Evolutionary conservation across 164 flowering plant species (phyloP).

Genomic region (Piper longum): DNA sequence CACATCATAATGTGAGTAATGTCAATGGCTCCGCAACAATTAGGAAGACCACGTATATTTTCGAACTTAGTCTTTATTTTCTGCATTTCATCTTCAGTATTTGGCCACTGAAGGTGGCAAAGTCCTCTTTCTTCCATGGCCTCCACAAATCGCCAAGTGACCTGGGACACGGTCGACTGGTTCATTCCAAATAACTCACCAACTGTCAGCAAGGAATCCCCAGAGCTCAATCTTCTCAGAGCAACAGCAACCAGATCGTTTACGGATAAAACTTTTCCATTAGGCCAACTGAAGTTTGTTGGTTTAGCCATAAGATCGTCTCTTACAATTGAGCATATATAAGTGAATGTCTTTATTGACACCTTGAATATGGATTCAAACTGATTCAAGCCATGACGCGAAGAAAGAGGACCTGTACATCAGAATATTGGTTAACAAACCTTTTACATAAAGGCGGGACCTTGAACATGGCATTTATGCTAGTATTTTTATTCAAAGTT

Average conservation of each 20-base stretch:
- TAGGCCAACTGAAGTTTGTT: constrained; percentile 22
- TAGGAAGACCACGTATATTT: constrained; percentile 69
- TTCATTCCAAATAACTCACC: constrained; percentile 55
- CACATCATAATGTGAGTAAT: constrained; percentile 65
- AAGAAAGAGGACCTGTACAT: constrained; percentile 33
- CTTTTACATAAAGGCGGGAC: too few relatives aligned
- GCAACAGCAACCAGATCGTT: constrained; percentile 75
- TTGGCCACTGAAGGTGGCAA: constrained; percentile 71
- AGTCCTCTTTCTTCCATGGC: constrained; percentile 65
- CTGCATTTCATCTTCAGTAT: constrained; percentile 38
- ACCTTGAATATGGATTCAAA: constrained; percentile 49
- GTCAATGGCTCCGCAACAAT: constrained; percentile 81
- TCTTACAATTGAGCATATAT: constrained; percentile 67
- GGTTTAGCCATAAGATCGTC: constrained; percentile 46
- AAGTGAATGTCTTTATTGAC: constrained; percentile 61
- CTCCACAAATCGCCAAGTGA: constrained; percentile 82
- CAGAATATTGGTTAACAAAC: background rate
- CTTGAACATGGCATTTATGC: too few relatives aligned
- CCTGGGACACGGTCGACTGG: constrained; percentile 70
- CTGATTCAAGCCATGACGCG: constrained; percentile 26
- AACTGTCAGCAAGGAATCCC: constrained; percentile 45
- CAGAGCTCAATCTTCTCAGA: constrained; percentile 66
- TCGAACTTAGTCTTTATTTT: constrained; percentile 55
- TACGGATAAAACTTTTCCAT: constrained; percentile 40
- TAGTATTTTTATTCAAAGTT: too few relatives aligned